These are phyloP conservation scores for Leccinum olivaceopallidum DNA, from an alignment of 768 basidiomycete species.

Conservation along the genomic window DNA sequence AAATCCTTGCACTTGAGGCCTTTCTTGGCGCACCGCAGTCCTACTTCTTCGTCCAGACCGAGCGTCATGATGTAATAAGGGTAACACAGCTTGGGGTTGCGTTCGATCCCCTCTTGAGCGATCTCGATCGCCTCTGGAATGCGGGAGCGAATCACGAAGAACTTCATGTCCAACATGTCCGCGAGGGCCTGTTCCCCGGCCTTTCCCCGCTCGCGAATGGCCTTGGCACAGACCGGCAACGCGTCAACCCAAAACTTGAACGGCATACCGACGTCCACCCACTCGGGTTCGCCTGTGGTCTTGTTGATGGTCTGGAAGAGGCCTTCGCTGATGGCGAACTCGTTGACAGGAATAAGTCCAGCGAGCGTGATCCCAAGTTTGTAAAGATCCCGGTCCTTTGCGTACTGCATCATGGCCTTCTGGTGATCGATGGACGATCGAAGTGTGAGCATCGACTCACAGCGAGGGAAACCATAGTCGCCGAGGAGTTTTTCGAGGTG, in stretches of 20 bases:
- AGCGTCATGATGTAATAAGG: conserved; percentile 62
- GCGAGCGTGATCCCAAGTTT: conserved; percentile 49
- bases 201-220: conserved; percentile 45
- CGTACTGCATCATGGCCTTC: conserved; percentile 51
- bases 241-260: conserved; percentile 59
- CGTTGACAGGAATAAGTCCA: conserved; percentile 50
- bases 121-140: conserved; percentile 47
- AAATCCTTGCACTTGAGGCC: conserved; percentile 56
- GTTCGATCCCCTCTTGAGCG: conserved; percentile 46
- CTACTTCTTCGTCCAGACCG: conserved; percentile 30
- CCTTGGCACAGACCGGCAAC: conserved; percentile 55
- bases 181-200: conserved; percentile 47
- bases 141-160: conserved; percentile 46
- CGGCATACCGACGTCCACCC: conserved; percentile 50
- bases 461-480: conserved; percentile 47
- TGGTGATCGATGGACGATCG: conserved; percentile 44
- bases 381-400: conserved; percentile 48
- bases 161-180: conserved; percentile 68
- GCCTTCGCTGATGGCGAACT: conserved; percentile 59
- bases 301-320: conserved; percentile 46
- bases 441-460: conserved; percentile 47
- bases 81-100: conserved; percentile 56
- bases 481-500: conserved; percentile 46
- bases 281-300: conserved; percentile 40
- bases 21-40: conserved; percentile 61